Evolutionary conservation across 768 basidiomycete species (phyloP).

Genomic region (Psilocybe cyanescens): DNA sequence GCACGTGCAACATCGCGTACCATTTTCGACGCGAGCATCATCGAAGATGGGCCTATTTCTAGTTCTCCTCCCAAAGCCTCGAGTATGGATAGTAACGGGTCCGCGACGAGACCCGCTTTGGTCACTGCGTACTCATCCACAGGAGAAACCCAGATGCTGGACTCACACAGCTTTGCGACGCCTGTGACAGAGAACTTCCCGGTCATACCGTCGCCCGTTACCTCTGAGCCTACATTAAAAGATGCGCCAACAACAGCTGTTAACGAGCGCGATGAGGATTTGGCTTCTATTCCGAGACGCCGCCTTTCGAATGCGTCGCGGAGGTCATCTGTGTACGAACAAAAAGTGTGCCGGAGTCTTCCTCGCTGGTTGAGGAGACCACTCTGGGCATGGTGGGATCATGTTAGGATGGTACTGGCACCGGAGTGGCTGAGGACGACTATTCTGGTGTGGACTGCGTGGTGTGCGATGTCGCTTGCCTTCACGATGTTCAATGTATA

Average conservation of each 20-base stretch:
- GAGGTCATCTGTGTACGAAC: constrained; percentile 50
- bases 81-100: constrained; percentile 15
- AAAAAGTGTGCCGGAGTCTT: constrained; percentile 44
- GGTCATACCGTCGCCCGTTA: background rate
- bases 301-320: constrained; percentile 23
- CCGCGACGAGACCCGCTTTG: constrained; percentile 9
- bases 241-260: background rate
- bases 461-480: constrained; percentile 78
- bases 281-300: constrained; percentile 13
- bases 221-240: constrained; percentile 6
- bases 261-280: background rate
- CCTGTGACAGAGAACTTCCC: constrained; percentile 22
- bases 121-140: constrained; percentile 38
- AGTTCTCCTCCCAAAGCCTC: background rate
- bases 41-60: constrained; percentile 25
- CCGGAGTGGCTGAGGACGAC: constrained; percentile 82
- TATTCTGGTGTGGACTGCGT: constrained; percentile 76
- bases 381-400: constrained; percentile 68
- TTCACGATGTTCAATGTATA: constrained; percentile 96
- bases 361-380: constrained; percentile 63
- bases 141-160: constrained; percentile 30
- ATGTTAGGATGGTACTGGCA: constrained; percentile 69
- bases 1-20: constrained; percentile 34
- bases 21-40: constrained; percentile 34
- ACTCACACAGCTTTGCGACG: constrained; percentile 31